phyloP scores from a whole-genome alignment of 768 basidiomycete genomes.

The Mycena amicta region DNA sequence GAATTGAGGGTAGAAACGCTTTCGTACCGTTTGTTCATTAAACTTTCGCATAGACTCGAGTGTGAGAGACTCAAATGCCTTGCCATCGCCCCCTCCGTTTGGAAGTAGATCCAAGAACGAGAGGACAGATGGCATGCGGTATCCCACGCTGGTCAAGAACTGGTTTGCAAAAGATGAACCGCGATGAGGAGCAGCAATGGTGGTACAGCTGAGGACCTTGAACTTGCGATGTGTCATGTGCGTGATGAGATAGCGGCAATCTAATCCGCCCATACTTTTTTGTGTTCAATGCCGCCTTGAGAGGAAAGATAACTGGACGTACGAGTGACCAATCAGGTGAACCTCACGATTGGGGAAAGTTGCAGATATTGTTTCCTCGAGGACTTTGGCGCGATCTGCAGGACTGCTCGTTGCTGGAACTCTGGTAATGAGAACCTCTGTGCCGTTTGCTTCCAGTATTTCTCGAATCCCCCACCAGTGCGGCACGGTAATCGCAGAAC shows the following conservation, averaged over 20 bases:
- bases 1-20: not conserved
- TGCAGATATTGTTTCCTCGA: constrained; percentile 80
- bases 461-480: constrained; percentile 98
- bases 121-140: constrained; percentile 69
- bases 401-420: constrained; percentile 93
- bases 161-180: constrained; percentile 94
- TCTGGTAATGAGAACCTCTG: constrained; percentile 88
- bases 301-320: no score
- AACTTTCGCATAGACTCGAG: constrained; percentile 84
- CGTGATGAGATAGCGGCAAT: constrained; percentile 88
- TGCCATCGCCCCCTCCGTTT: constrained; percentile 93
- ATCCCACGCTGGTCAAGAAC: constrained; percentile 75
- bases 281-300: no score
- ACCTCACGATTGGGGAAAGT: constrained; percentile 82
- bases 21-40: constrained; percentile 66
- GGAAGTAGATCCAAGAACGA: constrained; percentile 81
- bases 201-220: constrained; percentile 84
- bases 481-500: constrained; percentile 75
- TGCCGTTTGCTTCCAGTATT: constrained; percentile 84
- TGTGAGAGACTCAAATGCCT: constrained; percentile 89
- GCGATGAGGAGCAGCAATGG: constrained; percentile 92
- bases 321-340: constrained; percentile 74
- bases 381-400: constrained; percentile 84
- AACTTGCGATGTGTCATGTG: constrained; percentile 76
- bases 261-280: constrained; percentile 91